A percentile compares a stretch with the other conserved stretches of the same genome.
These are phyloP conservation scores for Lichtheimia corymbifera DNA, from an alignment of 371 early-diverging fungal species.

Conservation along the genomic window DNA sequence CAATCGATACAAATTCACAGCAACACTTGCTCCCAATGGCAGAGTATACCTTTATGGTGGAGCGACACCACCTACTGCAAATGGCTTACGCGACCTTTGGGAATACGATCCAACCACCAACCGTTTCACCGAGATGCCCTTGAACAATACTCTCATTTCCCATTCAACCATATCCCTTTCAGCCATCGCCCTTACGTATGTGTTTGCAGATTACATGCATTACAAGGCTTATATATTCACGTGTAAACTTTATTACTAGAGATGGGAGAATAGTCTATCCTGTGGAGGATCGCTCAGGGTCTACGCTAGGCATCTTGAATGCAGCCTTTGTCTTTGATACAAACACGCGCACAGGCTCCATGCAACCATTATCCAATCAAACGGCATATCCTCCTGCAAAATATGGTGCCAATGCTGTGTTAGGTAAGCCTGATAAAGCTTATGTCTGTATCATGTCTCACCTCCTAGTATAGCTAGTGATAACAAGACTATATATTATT, in stretches of 20 bases:
- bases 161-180: background rate
- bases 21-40: slow-evolving; percentile 8
- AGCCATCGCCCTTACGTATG: background rate
- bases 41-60: background rate
- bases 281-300: background rate
- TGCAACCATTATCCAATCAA: background rate
- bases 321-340: background rate
- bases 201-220: background rate
- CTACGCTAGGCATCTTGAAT: background rate
- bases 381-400: background rate
- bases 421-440: background rate
- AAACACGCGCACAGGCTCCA: background rate
- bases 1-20: background rate
- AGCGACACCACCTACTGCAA: background rate
- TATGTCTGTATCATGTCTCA: too few relatives aligned
- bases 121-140: background rate
- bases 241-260: background rate
- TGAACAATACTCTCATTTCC: too few relatives aligned
- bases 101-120: background rate
- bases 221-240: background rate
- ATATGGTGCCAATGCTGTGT: background rate
- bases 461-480: background rate
- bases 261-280: slow-evolving; percentile 1
- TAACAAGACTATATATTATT: background rate
- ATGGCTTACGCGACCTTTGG: background rate